Evolutionary conservation across 2,329 filamentous ascomycete species (phyloP).

Genomic region (Sclerotinia subarctica): DNA sequence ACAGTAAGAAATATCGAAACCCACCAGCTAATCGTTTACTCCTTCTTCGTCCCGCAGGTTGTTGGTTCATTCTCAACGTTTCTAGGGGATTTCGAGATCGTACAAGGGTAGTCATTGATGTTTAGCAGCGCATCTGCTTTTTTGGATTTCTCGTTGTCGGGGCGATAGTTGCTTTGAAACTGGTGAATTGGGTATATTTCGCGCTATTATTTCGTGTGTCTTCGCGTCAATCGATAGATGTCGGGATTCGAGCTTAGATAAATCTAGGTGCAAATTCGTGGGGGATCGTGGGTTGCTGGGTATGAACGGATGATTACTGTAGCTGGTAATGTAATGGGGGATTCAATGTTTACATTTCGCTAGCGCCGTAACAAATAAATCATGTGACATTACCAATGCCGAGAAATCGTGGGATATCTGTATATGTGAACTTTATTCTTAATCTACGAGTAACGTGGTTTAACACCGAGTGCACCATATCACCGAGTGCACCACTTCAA

Average conservation of each 20-base stretch:
- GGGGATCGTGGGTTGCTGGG: background rate
- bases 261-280: background rate
- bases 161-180: constrained; percentile 13
- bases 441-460: too few relatives aligned
- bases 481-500: too few relatives aligned
- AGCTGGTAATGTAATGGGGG: constrained; percentile 21
- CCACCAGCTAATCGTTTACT: constrained; percentile 64
- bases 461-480: too few relatives aligned
- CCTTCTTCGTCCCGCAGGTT: constrained; percentile 53
- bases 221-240: constrained; percentile 32
- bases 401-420: background rate
- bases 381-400: constrained; percentile 20
- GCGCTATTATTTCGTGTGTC: constrained; percentile 24
- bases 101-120: constrained; percentile 69
- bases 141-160: constrained; percentile 21
- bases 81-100: constrained; percentile 61
- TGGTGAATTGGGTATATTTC: constrained; percentile 6
- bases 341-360: constrained; percentile 19
- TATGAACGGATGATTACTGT: background rate
- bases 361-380: constrained; percentile 1
- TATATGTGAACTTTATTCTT: background rate
- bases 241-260: background rate
- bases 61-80: constrained; percentile 64
- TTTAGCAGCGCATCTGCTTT: constrained; percentile 34
- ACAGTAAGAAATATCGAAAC: constrained; percentile 36